Conservation (phyloP, 306 rosid species). For the Abrus pulchellus region DNA sequence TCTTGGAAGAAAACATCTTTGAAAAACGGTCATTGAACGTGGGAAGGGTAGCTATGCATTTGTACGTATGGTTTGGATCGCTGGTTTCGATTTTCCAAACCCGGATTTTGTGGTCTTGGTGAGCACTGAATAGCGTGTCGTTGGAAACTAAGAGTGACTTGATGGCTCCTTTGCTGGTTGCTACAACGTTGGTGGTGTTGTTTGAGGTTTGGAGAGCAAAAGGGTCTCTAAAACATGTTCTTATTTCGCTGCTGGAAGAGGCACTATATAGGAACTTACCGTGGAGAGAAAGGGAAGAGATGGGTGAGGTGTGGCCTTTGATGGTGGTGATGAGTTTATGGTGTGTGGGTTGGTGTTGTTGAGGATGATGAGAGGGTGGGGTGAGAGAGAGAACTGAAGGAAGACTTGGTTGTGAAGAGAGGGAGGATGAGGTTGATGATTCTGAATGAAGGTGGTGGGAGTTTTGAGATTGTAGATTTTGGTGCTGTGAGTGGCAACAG, state of each 20-base stretch:
- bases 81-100: slow-evolving; percentile 63
- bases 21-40: slow-evolving; percentile 62
- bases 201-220: slow-evolving; percentile 3
- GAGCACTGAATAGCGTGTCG: slow-evolving; percentile 64
- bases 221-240: slow-evolving; percentile 46
- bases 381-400: slow-evolving; percentile 77
- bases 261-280: slow-evolving; percentile 61
- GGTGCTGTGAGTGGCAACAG: slow-evolving; percentile 49
- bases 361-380: background rate
- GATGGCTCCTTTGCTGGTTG: slow-evolving; percentile 47
- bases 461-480: slow-evolving; percentile 35
- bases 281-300: slow-evolving; percentile 60
- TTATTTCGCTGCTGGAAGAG: slow-evolving; percentile 57
- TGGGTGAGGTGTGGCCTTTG: slow-evolving; percentile 55
- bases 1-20: slow-evolving; percentile 53
- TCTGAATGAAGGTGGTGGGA: slow-evolving; percentile 52
- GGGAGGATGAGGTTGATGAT: slow-evolving; percentile 61
- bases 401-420: slow-evolving; percentile 77
- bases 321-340: slow-evolving; percentile 55
- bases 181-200: slow-evolving; percentile 10
- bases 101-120: slow-evolving; percentile 79
- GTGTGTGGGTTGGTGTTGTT: slow-evolving; percentile 37
- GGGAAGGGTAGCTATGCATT: slow-evolving; percentile 69
- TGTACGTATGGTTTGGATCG: slow-evolving; percentile 14
- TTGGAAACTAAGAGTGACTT: slow-evolving; percentile 56